phyloP scores from a whole-genome alignment of 2,329 filamentous ascomycete genomes.

The Claviceps pusilla region DNA sequence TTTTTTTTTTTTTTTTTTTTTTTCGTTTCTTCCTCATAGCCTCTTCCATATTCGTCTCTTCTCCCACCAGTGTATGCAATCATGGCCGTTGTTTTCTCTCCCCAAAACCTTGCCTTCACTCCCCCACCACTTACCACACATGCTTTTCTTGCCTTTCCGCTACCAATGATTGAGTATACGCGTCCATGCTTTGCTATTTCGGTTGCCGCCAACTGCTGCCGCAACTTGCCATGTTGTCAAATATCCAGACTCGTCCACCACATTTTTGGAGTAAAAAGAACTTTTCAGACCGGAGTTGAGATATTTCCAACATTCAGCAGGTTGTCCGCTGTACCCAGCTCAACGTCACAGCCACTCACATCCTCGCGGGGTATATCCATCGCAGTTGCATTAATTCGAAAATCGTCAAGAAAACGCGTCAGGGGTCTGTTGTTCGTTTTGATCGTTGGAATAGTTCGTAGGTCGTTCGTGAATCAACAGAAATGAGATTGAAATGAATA shows the following conservation, averaged over 20 bases:
- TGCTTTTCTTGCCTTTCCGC: conserved; percentile 14
- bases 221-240: background rate
- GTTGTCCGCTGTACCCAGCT: conserved; percentile 13
- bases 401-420: conserved; percentile 21
- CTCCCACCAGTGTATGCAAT: background rate
- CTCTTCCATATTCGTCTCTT: background rate
- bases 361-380: conserved; percentile 28
- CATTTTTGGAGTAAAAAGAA: background rate
- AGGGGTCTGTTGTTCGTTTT: conserved; percentile 19
- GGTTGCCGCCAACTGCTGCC: conserved; percentile 4
- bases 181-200: conserved; percentile 2
- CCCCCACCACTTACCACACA: conserved; percentile 14
- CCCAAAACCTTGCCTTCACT: conserved; percentile 12
- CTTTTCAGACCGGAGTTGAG: background rate
- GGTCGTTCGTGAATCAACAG: conserved; percentile 20
- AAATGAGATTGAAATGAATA: conserved; percentile 13
- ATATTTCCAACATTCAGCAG: background rate
- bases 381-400: conserved; percentile 23
- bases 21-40: conserved; percentile 2
- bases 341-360: conserved; percentile 21
- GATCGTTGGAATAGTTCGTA: conserved; percentile 16
- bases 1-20: conserved; percentile 5
- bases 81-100: background rate
- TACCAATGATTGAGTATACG: conserved; percentile 10
- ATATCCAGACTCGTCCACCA: background rate